Conservation (phyloP, 129 eudicot species). For the Tanacetum coccineum region DNA sequence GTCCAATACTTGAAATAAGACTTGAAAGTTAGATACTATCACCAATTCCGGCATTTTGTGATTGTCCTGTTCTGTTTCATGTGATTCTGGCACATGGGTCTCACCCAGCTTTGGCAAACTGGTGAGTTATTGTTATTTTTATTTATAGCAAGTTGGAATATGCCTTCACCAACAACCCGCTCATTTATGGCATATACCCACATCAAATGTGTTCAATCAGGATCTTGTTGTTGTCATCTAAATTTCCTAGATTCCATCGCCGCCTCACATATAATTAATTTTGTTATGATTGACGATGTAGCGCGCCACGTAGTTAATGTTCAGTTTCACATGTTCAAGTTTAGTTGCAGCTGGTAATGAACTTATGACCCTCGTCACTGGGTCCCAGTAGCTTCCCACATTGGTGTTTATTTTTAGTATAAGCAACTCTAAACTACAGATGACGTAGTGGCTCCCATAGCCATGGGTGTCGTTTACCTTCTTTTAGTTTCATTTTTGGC, state of each 20-base stretch:
- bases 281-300: background rate
- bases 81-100: conserved; percentile 15
- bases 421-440: background rate
- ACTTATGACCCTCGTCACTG: background rate
- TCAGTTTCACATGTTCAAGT: background rate
- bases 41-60: conserved; percentile 7
- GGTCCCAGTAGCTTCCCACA: background rate
- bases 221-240: conserved; percentile 2
- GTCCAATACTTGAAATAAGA: background rate
- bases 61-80: conserved; percentile 13
- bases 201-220: conserved; percentile 1
- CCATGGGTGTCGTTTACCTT: no score
- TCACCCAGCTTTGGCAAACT: conserved; percentile 24
- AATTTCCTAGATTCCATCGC: background rate
- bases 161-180: conserved; percentile 14
- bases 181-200: conserved; percentile 18
- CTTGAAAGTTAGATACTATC: conserved; percentile 14
- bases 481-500: background rate
- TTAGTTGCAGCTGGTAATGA: background rate
- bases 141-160: conserved; percentile 12
- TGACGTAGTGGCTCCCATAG: background rate
- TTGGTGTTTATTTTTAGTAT: background rate
- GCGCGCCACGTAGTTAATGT: no score
- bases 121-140: background rate
- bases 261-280: conserved; percentile 3